Conservation (phyloP, 208 protist genomes). For the Jaenimonas drosophilae region DNA sequence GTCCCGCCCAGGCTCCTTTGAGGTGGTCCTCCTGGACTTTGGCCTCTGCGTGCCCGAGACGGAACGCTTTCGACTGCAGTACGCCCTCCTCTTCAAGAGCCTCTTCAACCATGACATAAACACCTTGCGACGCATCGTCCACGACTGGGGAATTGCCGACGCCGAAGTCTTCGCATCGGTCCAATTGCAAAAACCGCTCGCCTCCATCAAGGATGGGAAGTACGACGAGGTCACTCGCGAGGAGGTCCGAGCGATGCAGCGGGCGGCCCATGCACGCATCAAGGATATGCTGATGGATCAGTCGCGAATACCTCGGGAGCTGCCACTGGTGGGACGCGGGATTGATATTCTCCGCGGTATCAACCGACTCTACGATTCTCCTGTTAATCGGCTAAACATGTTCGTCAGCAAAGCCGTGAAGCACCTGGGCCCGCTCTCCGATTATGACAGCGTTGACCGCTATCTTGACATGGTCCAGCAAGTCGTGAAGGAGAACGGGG, state of each 20-base stretch:
- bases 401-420: conserved; percentile 50
- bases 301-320: conserved; percentile 50
- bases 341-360: conserved; percentile 75
- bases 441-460: conserved; percentile 34
- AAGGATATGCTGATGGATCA: conserved; percentile 41
- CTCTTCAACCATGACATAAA: conserved; percentile 60
- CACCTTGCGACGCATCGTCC: conserved; percentile 30
- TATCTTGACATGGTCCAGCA: conserved; percentile 30
- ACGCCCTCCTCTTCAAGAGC: conserved; percentile 66
- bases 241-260: conserved; percentile 53
- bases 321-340: conserved; percentile 57
- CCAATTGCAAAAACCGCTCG: conserved; percentile 65
- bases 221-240: conserved; percentile 54
- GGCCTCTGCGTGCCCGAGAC: conserved; percentile 60
- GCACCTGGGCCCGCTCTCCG: conserved; percentile 40
- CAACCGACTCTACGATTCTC: conserved; percentile 74
- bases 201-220: conserved; percentile 30
- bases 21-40: conserved; percentile 76
- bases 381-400: conserved; percentile 73
- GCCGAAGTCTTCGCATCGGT: conserved; percentile 67
- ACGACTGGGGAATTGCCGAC: conserved; percentile 63
- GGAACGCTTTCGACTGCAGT: conserved; percentile 68
- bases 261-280: conserved; percentile 18
- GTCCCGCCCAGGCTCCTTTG: too few species aligned
- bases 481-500: conserved; percentile 3